Evolutionary conservation across 495 filamentous ascomycete genomes (phyloP), one percentile per base, ranked within the genome.

Genomic region (Neurospora sp.): DNA sequence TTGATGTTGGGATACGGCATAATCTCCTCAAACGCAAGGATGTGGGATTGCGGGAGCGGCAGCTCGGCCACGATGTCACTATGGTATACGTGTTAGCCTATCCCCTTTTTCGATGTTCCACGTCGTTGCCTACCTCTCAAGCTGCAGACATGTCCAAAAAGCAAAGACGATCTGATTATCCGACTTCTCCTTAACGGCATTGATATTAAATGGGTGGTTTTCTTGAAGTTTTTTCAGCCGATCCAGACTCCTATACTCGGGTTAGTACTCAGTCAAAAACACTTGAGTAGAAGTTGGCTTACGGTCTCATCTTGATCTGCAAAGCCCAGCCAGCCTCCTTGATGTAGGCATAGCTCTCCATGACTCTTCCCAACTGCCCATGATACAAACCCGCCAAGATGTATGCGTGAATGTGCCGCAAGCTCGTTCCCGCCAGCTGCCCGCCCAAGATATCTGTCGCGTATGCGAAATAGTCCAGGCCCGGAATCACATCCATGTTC

Each of bases 51-150:
- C 5, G 94, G 92, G 39, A 91, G 88, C 72, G 92, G 91, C 39
- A 98, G 82, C 81, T 99, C 96, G 11, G 96, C 96, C 39, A 97
- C 83, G 53, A 99, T 92, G 80, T 99, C 96, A 83, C 96, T 94
- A 73, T 5, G 37, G 72, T 59, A 69, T 27, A 2, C 42, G 27
- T 20, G 37, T 20, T 12, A 39, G 38, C 46, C 12, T 48, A 9
- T n/a, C 38, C 65, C 12, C 71, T 70, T 38, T 48, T 39, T 40
- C 3, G 70, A 39, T 22, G 31, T 37, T 9, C 5, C 7, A 14
- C 22, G 8, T 2, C 22, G 39, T 46, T 39, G 22, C 81, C 73
- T 81, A 94, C 92, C 92, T 97, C 82, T 99, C 96, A 27, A 98
- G 85, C 75, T 98, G 96, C 75, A 97, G 83, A 78, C 93, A 96